Percentiles rank a stretch among this genome's conserved stretches.
These are phyloP conservation scores for Inga laurina DNA, from an alignment of 306 rosid species.

Conservation along the genomic window DNA sequence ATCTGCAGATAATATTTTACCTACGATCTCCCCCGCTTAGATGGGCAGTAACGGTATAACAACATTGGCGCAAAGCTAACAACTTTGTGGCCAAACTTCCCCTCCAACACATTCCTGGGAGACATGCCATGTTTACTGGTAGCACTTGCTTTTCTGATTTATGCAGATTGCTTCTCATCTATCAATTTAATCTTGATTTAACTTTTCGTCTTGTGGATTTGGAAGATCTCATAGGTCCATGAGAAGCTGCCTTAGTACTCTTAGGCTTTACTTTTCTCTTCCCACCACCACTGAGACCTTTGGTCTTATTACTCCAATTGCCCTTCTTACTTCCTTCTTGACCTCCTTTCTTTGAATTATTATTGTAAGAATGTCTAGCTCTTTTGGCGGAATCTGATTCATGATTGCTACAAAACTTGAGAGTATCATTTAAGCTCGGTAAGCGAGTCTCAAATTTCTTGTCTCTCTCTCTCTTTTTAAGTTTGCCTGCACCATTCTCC, in stretches of 20 bases:
- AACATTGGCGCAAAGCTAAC: no score
- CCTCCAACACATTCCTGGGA: background rate
- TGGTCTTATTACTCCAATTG: constrained; percentile 29
- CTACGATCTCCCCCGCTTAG: background rate
- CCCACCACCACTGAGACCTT: constrained; percentile 29
- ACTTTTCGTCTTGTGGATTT: constrained; percentile 38
- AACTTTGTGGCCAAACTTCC: constrained; percentile 16
- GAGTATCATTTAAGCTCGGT: constrained; percentile 23
- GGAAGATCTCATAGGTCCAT: constrained; percentile 34
- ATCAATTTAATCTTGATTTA: constrained; percentile 30
- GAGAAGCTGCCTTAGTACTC: constrained; percentile 22
- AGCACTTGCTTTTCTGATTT: constrained; percentile 16
- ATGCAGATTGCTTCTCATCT: background rate
- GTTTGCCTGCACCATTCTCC: constrained; percentile 35
- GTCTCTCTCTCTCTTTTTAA: constrained; percentile 49
- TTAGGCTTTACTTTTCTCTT: constrained; percentile 39
- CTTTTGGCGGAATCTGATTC: constrained; percentile 39
- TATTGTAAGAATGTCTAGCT: constrained; percentile 39
- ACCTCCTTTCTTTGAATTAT: constrained; percentile 30
- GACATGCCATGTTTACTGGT: constrained; percentile 12
- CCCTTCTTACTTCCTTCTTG: constrained; percentile 34
- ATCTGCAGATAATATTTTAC: background rate
- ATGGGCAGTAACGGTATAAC: background rate
- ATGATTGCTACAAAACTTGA: constrained; percentile 27
- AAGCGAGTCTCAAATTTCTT: constrained; percentile 27